A percentile compares a stretch with the other conserved stretches of the same genome.
These are phyloP conservation scores for Lasiodiplodia hormozganensis DNA, from an alignment of 2,329 filamentous ascomycete species.

Conservation along the genomic window DNA sequence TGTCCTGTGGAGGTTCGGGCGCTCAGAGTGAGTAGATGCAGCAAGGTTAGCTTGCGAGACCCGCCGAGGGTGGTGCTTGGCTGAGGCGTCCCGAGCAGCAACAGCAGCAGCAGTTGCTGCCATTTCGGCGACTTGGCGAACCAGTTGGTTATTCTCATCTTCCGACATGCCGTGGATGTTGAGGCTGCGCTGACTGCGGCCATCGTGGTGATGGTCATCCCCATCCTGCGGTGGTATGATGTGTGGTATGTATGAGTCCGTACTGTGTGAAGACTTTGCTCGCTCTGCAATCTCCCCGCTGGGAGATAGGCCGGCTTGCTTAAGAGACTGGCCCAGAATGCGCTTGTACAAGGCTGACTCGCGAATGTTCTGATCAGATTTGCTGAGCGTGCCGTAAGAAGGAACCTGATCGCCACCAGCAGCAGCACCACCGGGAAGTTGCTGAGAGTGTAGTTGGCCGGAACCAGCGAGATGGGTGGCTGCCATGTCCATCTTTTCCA, in stretches of 20 bases:
- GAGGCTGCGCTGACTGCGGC: conserved; percentile 49
- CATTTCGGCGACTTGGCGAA: conserved; percentile 90
- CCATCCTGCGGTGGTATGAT: conserved; percentile 45
- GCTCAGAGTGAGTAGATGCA: conserved; percentile 44
- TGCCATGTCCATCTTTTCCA: conserved; percentile 46
- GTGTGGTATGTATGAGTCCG: conserved; percentile 41
- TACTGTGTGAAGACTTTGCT: conserved; percentile 15
- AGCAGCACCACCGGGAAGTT: conserved; percentile 27
- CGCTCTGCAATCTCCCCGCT: conserved; percentile 1
- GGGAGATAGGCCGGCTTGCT: conserved; percentile 74
- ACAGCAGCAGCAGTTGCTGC: conserved; percentile 89
- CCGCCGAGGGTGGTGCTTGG: conserved; percentile 59
- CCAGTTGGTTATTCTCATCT: conserved; percentile 80
- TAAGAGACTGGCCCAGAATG: conserved; percentile 88
- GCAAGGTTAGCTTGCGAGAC: conserved; percentile 51
- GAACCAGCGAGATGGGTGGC: conserved; percentile 44
- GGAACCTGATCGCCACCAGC: conserved; percentile 31
- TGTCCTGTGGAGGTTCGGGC: conserved; percentile 46
- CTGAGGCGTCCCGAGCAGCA: conserved; percentile 77
- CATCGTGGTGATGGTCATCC: conserved; percentile 47
- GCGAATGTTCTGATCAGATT: conserved; percentile 67
- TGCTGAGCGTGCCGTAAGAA: conserved; percentile 36
- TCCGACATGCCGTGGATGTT: conserved; percentile 73
- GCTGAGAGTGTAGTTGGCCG: conserved; percentile 33
- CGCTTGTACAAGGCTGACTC: conserved; percentile 92